A percentile compares a stretch with the other conserved stretches of the same genome.
Conservation (phyloP, 495 filamentous ascomycete genomes). For the Tetracladium setigerum region DNA sequence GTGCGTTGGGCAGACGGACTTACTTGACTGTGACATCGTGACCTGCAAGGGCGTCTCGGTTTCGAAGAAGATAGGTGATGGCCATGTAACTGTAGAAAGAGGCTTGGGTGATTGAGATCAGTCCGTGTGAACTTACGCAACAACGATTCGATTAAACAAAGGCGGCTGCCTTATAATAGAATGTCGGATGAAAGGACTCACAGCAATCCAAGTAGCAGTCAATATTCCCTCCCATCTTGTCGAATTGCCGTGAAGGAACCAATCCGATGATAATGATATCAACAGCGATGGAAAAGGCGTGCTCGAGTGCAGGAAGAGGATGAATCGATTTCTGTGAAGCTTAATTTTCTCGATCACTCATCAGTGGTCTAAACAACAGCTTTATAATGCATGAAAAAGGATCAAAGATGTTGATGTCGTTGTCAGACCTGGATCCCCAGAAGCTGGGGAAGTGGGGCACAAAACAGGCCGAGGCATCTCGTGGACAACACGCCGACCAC, state of each 20-base stretch:
- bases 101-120: slow-evolving; percentile 30
- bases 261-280: too few species aligned
- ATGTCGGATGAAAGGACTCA: slow-evolving; percentile 18
- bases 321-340: too few species aligned
- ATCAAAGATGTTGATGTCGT: too few species aligned
- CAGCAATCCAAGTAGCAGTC: slow-evolving; percentile 55
- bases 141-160: neutral
- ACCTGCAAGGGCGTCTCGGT: slow-evolving; percentile 40
- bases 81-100: slow-evolving; percentile 65
- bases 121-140: slow-evolving; percentile 7
- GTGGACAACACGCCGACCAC: too few species aligned
- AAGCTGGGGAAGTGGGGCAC: too few species aligned
- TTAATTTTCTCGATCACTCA: too few species aligned
- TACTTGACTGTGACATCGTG: slow-evolving; percentile 59
- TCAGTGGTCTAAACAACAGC: too few species aligned
- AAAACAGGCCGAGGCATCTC: too few species aligned
- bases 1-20: slow-evolving; percentile 1
- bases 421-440: too few species aligned
- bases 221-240: slow-evolving; percentile 44
- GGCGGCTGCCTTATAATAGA: neutral
- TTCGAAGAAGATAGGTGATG: slow-evolving; percentile 48
- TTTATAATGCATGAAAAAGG: too few species aligned
- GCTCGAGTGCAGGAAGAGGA: too few species aligned
- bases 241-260: neutral
- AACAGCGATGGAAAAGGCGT: too few species aligned